Evolutionary conservation across 192 early-diverging fungal genomes (phyloP), one percentile per base, ranked within the genome.

Genomic region (Paraglomus brasilianum): DNA sequence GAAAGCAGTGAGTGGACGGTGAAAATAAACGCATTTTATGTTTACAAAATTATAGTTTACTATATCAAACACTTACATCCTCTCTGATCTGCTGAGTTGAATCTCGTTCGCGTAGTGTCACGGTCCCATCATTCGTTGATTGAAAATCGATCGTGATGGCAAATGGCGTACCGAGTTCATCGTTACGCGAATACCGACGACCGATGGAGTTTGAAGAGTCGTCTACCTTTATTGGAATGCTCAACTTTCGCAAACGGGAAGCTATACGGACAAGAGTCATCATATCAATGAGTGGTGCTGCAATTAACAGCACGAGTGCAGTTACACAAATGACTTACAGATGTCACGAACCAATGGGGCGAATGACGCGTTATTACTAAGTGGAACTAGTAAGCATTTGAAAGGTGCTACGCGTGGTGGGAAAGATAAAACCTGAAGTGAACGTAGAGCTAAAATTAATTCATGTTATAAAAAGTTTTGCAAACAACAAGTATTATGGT

Each of bases 91-190:
- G 97, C 82, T 92, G 91, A 42, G 90, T 93, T 24, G 95, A 89
- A 74, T 99, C 97, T 53, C 97, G 89, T 81, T 98, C 95, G 60
- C 97, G 91, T 49, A 99, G 81, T 13, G 97, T 99, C 41, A 99
- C 91, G 10, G 94, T 95, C 60, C 82, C 66, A 74, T 99, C 97
- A 75, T 95, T 82, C 46, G 88, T 88, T n/a, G 96, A 93, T 72
- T 96, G 91, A 88, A 99, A 98, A 81, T 99, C 97, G 40, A 99
- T 89, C 11, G 97, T 99, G 75, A 99, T 85, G 38, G 90, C 96
- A 78, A 95, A 99, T 42, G 95, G 95, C 45, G 91, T 99, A 66
- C 97, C 97, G 38, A 99, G 76, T 78, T 99, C 96, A 77, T 99
- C 97, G 77, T 97, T 98, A 71, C 97, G 91, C 3, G 96, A 86